Conservation (phyloP, 2,329 filamentous ascomycete species). For the Cladosporium cucumerinum region DNA sequence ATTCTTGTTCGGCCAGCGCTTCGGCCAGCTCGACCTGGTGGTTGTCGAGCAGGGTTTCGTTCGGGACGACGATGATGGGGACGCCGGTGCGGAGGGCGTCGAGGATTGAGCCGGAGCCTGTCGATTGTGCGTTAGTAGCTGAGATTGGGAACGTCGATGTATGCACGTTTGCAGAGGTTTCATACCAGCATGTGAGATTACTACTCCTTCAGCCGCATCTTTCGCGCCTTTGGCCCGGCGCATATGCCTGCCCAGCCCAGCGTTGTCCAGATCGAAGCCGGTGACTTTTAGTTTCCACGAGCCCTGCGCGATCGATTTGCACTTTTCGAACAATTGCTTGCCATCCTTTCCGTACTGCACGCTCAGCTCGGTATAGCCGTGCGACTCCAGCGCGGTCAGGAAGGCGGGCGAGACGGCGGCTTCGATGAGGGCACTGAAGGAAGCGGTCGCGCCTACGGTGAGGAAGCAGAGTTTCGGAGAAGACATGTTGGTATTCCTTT, state of each 20-base stretch:
- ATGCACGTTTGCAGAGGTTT: background rate
- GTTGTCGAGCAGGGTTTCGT: conserved; percentile 76
- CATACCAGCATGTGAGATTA: conserved; percentile 92
- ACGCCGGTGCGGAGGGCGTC: conserved; percentile 72
- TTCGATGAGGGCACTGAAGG: conserved; percentile 69
- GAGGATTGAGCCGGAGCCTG: conserved; percentile 86
- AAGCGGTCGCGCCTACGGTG: conserved; percentile 87
- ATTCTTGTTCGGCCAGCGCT: conserved; percentile 69
- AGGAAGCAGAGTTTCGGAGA: conserved; percentile 66
- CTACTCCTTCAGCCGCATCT: conserved; percentile 60
- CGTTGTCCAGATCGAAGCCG: conserved; percentile 64
- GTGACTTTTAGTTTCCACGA: conserved; percentile 47
- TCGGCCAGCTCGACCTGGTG: conserved; percentile 86
- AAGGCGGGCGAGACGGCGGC: conserved; percentile 63
- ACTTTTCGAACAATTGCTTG: conserved; percentile 49
- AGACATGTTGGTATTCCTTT: conserved; percentile 7
- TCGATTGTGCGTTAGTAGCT: background rate
- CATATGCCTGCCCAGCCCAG: conserved; percentile 61
- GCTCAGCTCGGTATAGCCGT: conserved; percentile 67
- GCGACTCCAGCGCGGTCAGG: conserved; percentile 55
- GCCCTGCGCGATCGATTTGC: conserved; percentile 29
- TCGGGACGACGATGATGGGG: conserved; percentile 85
- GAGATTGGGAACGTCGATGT: background rate
- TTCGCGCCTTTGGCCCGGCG: conserved; percentile 42
- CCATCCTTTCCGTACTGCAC: conserved; percentile 78